Evolutionary conservation across 805 yeast species (phyloP).

Genomic region (Cyberlindnera xylosilytica): DNA sequence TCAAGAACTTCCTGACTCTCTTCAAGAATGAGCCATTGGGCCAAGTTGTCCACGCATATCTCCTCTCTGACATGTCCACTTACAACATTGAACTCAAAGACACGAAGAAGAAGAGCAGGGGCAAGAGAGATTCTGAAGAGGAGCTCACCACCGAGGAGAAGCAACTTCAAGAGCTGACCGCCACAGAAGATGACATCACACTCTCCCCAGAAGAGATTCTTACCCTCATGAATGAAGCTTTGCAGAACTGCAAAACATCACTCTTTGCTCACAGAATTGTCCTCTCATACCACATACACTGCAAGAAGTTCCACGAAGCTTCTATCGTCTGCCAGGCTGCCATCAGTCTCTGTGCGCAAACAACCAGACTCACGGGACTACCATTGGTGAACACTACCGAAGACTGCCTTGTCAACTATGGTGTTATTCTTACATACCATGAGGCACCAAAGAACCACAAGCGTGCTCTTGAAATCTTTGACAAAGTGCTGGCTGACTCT

Average conservation of each 20-base stretch:
- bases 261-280: slow-evolving; percentile 65
- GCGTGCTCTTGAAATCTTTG: slow-evolving; percentile 70
- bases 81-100: slow-evolving; percentile 32
- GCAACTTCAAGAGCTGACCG: slow-evolving; percentile 23
- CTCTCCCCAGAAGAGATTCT: slow-evolving; percentile 50
- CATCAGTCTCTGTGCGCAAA: slow-evolving; percentile 48
- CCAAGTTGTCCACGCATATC: slow-evolving; percentile 56
- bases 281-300: slow-evolving; percentile 54
- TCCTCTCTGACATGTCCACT: slow-evolving; percentile 66
- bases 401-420: slow-evolving; percentile 63
- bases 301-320: slow-evolving; percentile 62
- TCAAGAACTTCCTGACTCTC: slow-evolving; percentile 49
- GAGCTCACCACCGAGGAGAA: slow-evolving; percentile 25
- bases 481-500: slow-evolving; percentile 47
- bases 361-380: slow-evolving; percentile 44
- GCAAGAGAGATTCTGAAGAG: slow-evolving; percentile 15
- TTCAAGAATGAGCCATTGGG: slow-evolving; percentile 66
- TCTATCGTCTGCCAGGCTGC: slow-evolving; percentile 59
- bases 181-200: slow-evolving; percentile 23
- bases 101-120: slow-evolving; percentile 14
- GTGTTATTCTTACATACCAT: slow-evolving; percentile 72
- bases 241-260: slow-evolving; percentile 41
- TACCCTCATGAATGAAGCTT: slow-evolving; percentile 49
- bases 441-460: slow-evolving; percentile 89
- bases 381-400: slow-evolving; percentile 49